Evolutionary conservation across 208 protist species (phyloP), one percentile per base, ranked within the genome.

Genomic region (Trypanosoma caninum): DNA sequence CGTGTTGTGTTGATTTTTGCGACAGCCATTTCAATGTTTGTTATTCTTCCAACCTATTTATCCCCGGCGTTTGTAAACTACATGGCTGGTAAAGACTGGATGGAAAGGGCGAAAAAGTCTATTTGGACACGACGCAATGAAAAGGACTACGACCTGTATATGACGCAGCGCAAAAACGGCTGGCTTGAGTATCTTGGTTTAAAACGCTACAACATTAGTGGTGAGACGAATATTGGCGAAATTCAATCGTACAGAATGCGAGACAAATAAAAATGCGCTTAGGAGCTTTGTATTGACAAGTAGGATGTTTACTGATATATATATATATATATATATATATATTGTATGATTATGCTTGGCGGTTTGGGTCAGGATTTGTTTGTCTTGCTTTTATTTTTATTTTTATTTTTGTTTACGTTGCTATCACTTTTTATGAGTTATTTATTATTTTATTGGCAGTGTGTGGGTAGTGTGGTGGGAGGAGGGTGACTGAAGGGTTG

Each of bases 131-230:
- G 87, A 1, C 73, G 87, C 6, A 94, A 94, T 55, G 84, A 94
- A 54, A 89, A 89, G 69, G 76, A 91, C 54, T 88, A 74, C 41
- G 80, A 91, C 8, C 58, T 90, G 31, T 94, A 89, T 75, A 87
- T 91, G 82, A 91, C 87, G 50, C 87, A 94, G 73, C 87, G 87
- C 35, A 82, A 89, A 70, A 94, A 94, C 69, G 74, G 77, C 38
- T 94, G 87, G 84, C 41, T 20, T 30, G 76, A 94, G 71, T 90
- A 80, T 65, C 74, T 94, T 0, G 87, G 87, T n/a, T 45, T 94
- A 38, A 94, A 94, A 64, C 72, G 72, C 25, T 94, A 94, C 73
- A 85, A 94, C 64, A 94, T 94, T 68, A 78, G 87, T 34, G 80
- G 87, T 18, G 84, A 94, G 2, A 69, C 71, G 20, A 94, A 94